These are phyloP conservation scores for Coccomyxa sp. DNA, from an alignment of 139 green algal species.

Conservation along the genomic window DNA sequence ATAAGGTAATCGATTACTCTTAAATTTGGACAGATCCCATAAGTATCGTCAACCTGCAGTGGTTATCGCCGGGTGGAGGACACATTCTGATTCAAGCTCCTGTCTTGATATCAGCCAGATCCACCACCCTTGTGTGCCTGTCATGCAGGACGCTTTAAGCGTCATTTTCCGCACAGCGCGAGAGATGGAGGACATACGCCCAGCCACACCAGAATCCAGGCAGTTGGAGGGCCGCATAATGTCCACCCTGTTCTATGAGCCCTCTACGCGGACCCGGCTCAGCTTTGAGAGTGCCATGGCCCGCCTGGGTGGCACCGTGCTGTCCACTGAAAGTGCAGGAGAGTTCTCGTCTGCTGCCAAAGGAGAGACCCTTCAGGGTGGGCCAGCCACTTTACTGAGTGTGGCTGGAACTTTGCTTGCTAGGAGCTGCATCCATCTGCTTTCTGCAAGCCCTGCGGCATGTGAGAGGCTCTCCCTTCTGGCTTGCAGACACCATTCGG, in stretches of 20 bases:
- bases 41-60: no score
- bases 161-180: slow-evolving; percentile 80
- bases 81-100: no score
- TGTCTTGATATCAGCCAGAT: background rate
- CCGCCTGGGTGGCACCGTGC: slow-evolving; percentile 83
- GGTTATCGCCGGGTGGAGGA: no score
- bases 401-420: no score
- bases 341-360: slow-evolving; percentile 98
- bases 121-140: background rate
- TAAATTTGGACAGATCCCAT: background rate
- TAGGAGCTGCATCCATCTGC: background rate
- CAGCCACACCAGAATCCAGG: slow-evolving; percentile 47
- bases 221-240: slow-evolving; percentile 89
- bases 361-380: slow-evolving; percentile 94
- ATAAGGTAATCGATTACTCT: background rate
- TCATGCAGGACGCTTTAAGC: slow-evolving; percentile 54
- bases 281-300: slow-evolving; percentile 97
- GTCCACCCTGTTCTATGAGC: slow-evolving; percentile 99
- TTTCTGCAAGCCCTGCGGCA: no score
- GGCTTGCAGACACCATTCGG: slow-evolving; percentile 88
- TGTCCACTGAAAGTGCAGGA: slow-evolving; percentile 94
- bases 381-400: background rate
- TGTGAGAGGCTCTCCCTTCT: no score
- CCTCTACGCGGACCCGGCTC: slow-evolving; percentile 95
- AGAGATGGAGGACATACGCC: slow-evolving; percentile 63